Conservation (phyloP, 2,329 filamentous ascomycete genomes). For the Aspergillus cejpii region DNA sequence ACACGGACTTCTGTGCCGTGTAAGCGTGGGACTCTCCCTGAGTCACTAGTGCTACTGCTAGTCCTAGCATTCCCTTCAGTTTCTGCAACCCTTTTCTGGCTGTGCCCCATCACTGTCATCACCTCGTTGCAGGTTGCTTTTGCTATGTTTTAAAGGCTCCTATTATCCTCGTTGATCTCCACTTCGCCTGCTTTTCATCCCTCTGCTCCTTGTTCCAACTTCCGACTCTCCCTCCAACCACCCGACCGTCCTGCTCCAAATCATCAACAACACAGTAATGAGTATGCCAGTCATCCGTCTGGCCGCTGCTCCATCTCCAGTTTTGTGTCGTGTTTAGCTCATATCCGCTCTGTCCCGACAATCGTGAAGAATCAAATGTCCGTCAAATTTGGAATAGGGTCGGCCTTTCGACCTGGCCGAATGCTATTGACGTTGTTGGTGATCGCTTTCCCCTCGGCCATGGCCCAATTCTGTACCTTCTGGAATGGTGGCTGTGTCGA, state of each 20-base stretch:
- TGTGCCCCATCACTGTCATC: neutral
- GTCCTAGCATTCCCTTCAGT: neutral
- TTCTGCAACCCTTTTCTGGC: neutral
- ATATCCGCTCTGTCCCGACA: conserved; percentile 7
- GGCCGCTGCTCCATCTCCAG: conserved; percentile 11
- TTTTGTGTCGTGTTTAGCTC: conserved; percentile 18
- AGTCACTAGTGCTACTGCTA: no score
- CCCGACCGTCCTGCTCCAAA: conserved; percentile 1
- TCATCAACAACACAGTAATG: conserved; percentile 14
- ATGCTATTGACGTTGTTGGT: conserved; percentile 18
- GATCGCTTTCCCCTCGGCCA: conserved; percentile 15
- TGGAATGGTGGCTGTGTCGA: conserved; percentile 33
- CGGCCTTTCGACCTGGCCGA: conserved; percentile 12
- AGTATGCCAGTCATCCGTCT: conserved; percentile 21
- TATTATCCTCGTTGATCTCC: neutral
- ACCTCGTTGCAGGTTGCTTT: neutral
- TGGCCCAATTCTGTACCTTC: conserved; percentile 33
- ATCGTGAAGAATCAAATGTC: conserved; percentile 17
- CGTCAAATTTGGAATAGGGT: conserved; percentile 8
- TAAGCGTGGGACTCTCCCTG: neutral
- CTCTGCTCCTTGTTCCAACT: conserved; percentile 2
- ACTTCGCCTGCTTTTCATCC: conserved; percentile 1
- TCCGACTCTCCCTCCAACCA: conserved; percentile 4
- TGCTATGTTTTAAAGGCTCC: conserved; percentile 2
- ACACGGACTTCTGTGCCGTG: neutral